Evolutionary conservation across 441 rosid species (phyloP).

Genomic region (Erodium trifolium): DNA sequence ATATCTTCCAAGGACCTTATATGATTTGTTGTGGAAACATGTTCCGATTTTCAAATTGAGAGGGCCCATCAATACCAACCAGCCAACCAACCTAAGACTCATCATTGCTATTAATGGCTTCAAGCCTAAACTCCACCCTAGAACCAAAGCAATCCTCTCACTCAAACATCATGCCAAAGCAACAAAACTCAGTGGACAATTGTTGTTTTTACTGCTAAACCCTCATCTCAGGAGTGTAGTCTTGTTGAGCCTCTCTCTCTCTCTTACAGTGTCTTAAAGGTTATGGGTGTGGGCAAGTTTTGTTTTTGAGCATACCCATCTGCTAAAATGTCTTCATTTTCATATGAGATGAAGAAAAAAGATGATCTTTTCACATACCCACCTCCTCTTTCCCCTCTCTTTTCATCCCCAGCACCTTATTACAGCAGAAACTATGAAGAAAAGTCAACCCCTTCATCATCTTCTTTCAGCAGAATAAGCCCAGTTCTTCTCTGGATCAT

Average conservation of each 20-base stretch:
- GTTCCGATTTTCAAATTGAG: constrained; percentile 13
- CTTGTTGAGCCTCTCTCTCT: not conserved
- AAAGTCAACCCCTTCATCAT: constrained; percentile 26
- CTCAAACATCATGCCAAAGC: not conserved
- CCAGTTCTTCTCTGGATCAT: constrained; percentile 59
- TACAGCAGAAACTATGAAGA: constrained; percentile 19
- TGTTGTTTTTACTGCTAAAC: not conserved
- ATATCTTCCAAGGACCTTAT: not conserved
- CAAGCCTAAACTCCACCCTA: constrained; percentile 13
- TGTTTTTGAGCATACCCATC: constrained; percentile 17
- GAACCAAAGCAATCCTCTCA: constrained; percentile 3
- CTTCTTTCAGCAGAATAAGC: constrained; percentile 40
- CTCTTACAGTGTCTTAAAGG: constrained; percentile 9
- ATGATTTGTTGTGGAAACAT: constrained; percentile 15
- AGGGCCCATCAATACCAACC: constrained; percentile 19
- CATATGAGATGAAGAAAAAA: constrained; percentile 20
- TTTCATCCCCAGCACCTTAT: constrained; percentile 23
- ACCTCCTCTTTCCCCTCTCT: constrained; percentile 25
- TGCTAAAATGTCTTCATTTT: constrained; percentile 31
- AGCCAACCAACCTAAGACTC: constrained; percentile 17
- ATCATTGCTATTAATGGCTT: constrained; percentile 10
- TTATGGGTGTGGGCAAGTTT: constrained; percentile 3
- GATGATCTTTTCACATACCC: constrained; percentile 26
- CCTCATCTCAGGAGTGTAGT: not conserved
- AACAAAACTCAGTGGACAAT: not conserved